Evolutionary conservation across 2,329 filamentous ascomycete genomes (phyloP), one percentile per base, ranked within the genome.

Genomic region (Didymosphaeria variabile): DNA sequence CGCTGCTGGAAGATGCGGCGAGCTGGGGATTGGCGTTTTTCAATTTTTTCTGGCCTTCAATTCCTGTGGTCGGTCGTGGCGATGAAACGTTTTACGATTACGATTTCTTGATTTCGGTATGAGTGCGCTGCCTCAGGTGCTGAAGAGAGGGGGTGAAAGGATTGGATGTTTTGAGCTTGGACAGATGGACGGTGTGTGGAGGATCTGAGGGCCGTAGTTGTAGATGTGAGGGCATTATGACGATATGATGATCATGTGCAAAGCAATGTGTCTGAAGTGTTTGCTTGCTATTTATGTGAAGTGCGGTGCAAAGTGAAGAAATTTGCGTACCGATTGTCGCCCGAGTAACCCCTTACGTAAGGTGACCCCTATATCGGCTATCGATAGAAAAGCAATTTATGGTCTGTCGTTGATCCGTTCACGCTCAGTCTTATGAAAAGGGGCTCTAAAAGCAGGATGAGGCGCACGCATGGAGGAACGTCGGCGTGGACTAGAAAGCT

Each of bases 11-110:
- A 57, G 38, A 57, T 55, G 53, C 32, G 38, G 60, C 60, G 60
- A 58, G 55, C 45, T 63, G 63, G 60, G 63, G 63, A 52, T 55
- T 54, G 63, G 63, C 63, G 63, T 65, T 61, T 60, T 57, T 49
- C 42, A 47, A 45, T 59, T 47, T 55, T 54, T 49, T n/a, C n/a
- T 26, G 32, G 34, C 45, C 45, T 49, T 40, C 12, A 29, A 55
- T 51, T 60, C 36, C 6, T n/a, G 42, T 5, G 5, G 23, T 34
- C 17, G 42, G 53, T 46, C 29, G 53, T 46, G 53, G 42, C 42
- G 52, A 55, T 55, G 53, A 47, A 21, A 23, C 23, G 29, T 51
- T 54, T 46, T 40, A 55, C 40, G 26, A 15, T 34, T 36, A 36
- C 31, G 31, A 46, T 54, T 44, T 44, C 51, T 54, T 54, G 51